These are phyloP conservation scores for Pythium diclinum DNA, from an alignment of 352 stramenopile species.

Conservation along the genomic window DNA sequence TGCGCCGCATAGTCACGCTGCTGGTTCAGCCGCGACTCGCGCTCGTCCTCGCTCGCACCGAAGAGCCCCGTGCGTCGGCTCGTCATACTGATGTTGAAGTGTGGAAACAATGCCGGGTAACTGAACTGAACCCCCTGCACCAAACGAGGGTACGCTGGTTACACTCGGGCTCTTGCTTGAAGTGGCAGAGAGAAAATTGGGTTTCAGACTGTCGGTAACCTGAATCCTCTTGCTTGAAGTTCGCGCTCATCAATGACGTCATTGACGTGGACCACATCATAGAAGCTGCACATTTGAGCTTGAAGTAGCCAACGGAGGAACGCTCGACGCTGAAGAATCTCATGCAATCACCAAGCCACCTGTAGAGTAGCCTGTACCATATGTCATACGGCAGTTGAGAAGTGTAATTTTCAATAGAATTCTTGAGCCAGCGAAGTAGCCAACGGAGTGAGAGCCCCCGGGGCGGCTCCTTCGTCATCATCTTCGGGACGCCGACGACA, in stretches of 20 bases:
- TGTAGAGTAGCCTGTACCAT: not conserved
- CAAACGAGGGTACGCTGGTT: not conserved
- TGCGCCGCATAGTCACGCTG: constrained; percentile 66
- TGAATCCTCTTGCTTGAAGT: too few species aligned
- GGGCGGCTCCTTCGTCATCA: too few species aligned
- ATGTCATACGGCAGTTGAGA: not conserved
- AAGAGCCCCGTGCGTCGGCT: constrained; percentile 39
- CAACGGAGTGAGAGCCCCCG: too few species aligned
- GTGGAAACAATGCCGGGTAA: not conserved
- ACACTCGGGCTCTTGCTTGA: not conserved
- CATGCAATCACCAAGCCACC: too few species aligned
- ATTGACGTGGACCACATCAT: too few species aligned
- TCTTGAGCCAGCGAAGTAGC: too few species aligned
- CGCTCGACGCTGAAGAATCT: too few species aligned
- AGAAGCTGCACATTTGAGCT: too few species aligned
- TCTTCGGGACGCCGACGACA: too few species aligned
- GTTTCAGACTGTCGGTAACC: constrained; percentile 87
- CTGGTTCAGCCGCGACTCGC: constrained; percentile 46
- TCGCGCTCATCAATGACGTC: too few species aligned
- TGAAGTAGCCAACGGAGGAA: too few species aligned
- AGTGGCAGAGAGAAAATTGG: constrained; percentile 54
- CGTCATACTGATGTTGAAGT: constrained; percentile 7
- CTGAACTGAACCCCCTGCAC: not conserved
- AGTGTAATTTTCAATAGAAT: not conserved
- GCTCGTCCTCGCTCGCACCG: constrained; percentile 40